Evolutionary conservation across 2,329 filamentous ascomycete species (phyloP).

Genomic region (Nigrograna mackinnonii): DNA sequence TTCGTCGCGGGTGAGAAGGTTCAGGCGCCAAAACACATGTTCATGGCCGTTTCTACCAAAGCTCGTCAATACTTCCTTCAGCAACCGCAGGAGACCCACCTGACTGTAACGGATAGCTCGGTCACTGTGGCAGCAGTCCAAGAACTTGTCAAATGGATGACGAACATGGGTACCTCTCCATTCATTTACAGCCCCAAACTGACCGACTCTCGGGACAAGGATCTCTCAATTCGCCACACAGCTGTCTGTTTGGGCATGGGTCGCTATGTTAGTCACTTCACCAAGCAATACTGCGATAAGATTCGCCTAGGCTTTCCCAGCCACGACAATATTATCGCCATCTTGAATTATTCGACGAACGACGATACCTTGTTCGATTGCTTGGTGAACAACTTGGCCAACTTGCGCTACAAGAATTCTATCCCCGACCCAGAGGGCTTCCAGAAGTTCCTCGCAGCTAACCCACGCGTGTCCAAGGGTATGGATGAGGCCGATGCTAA

Average conservation of each 20-base stretch:
- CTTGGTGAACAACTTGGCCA: conserved; percentile 26
- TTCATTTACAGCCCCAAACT: conserved; percentile 27
- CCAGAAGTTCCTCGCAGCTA: too few species aligned
- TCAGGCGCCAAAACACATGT: conserved; percentile 24
- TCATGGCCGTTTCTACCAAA: conserved; percentile 30
- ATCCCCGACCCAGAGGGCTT: too few species aligned
- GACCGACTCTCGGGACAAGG: conserved; percentile 12
- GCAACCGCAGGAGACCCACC: conserved; percentile 12
- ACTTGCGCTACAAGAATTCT: too few species aligned
- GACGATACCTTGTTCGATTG: conserved; percentile 34
- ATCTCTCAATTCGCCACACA: conserved; percentile 26
- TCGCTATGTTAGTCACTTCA: conserved; percentile 35
- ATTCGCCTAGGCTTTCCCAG: conserved; percentile 20
- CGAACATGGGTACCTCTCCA: conserved; percentile 17
- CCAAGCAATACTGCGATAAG: conserved; percentile 27
- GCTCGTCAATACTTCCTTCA: conserved; percentile 23
- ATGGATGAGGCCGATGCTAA: too few species aligned
- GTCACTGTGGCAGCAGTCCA: conserved; percentile 21
- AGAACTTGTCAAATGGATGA: conserved; percentile 25
- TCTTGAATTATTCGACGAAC: conserved; percentile 17
- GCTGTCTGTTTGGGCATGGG: conserved; percentile 27
- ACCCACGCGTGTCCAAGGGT: too few species aligned
- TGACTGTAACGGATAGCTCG: conserved; percentile 15
- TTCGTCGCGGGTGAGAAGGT: conserved; percentile 15
- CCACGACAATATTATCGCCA: conserved; percentile 17